Evolutionary conservation across 2,329 filamentous ascomycete genomes (phyloP), one percentile per base, ranked within the genome.

Genomic region (Ciborinia camelliae): DNA sequence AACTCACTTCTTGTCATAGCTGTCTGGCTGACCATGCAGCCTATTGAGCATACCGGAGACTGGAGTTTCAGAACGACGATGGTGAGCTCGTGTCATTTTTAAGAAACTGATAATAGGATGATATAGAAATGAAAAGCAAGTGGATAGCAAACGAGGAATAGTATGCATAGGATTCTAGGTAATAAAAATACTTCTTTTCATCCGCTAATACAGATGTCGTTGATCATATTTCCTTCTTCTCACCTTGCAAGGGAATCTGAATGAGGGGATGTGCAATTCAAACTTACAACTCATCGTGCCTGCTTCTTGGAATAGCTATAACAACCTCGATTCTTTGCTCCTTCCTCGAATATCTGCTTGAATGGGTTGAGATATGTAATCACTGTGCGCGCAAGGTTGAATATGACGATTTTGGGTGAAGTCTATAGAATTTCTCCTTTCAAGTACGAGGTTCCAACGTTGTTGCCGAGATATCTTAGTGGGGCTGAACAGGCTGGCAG

Each of bases 1-100:
- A 54, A 75, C 81, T 75, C 81, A 96, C 91, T 99, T 99, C 81
- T 96, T 97, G 77, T 98, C 95, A 82, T 99, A 99, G 81, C 92
- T 97, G 73, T 96, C 92, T 72, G 94, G 94, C 81, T 98, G 94
- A 78, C 93, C 92, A 75, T 96, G 91, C 75, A 97, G 90, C 85
- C 94, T 92, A 81, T 94, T 96, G 74, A 97, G 84, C 91, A 97
- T 96, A 76, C 85, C 90, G 72, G 89, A 82, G 81, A 96, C 92
- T 96, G 68, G 65, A 68, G 59, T 53, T 41, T 55, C 53, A 12
- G 65, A 58, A 58, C 55, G 55, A 58, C 15, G 41, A 47, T 63
- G 2, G 52, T 63, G 26, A 58, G 51, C 28, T 43, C 62, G 62
- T n/a, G 62, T 50, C 62, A 63, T 63, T 58, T 58, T 32, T 63